Percentiles rank a stretch among this genome's conserved stretches.
These are phyloP conservation scores for Calamus simplicifolius DNA, from an alignment of 176 grass and related monocot species.

Conservation along the genomic window DNA sequence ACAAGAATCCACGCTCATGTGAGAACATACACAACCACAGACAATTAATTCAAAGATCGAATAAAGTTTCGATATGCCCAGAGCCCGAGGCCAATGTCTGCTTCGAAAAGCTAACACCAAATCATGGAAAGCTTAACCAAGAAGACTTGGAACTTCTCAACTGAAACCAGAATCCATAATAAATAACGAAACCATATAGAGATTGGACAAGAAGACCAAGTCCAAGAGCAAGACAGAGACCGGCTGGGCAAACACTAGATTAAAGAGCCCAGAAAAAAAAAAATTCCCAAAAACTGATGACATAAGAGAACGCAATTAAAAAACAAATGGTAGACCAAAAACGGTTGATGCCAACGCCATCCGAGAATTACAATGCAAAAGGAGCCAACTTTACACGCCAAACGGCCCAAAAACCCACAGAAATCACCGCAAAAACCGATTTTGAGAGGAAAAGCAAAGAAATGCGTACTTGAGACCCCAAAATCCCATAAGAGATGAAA, in stretches of 20 bases:
- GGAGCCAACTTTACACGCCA: neutral
- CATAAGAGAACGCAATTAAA: neutral
- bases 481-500: neutral
- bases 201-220: neutral
- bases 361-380: neutral
- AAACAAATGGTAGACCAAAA: no score
- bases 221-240: neutral
- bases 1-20: slow-evolving; percentile 1
- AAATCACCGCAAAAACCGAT: neutral
- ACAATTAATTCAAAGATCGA: neutral
- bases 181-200: neutral
- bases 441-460: neutral
- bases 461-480: neutral
- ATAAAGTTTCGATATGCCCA: neutral
- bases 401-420: neutral
- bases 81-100: neutral
- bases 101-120: neutral
- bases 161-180: no score
- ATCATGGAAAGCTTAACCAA: no score
- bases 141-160: no score
- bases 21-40: neutral
- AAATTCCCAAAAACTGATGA: neutral
- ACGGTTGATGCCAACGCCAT: neutral
- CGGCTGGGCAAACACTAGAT: neutral
- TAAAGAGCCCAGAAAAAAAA: neutral